Conservation (phyloP, 768 basidiomycete genomes). For the Mycena rebaudengoi region DNA sequence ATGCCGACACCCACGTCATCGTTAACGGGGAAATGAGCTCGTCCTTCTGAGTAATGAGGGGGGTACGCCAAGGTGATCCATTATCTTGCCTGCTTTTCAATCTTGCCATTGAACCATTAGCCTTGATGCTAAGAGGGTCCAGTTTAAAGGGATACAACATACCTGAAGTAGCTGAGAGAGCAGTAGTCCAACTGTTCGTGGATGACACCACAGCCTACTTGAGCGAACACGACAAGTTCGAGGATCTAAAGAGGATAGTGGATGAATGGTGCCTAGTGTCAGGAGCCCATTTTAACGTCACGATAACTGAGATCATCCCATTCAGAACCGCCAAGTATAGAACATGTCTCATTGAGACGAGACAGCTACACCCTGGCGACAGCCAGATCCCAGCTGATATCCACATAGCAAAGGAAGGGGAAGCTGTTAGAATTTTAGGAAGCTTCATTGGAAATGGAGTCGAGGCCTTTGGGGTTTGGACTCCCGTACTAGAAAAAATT, state of each 20-base stretch:
- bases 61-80: slow-evolving; percentile 43
- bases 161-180: slow-evolving; percentile 16
- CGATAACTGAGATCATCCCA: slow-evolving; percentile 49
- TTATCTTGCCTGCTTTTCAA: slow-evolving; percentile 50
- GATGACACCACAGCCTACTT: slow-evolving; percentile 51
- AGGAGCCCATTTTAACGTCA: slow-evolving; percentile 48
- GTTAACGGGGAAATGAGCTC: slow-evolving; percentile 25
- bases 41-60: slow-evolving; percentile 16
- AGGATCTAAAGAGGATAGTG: slow-evolving; percentile 35
- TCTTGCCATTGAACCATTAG: slow-evolving; percentile 51
- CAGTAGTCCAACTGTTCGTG: slow-evolving; percentile 46
- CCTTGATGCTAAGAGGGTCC: slow-evolving; percentile 37
- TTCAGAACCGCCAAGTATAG: slow-evolving; percentile 35
- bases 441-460: slow-evolving; percentile 40
- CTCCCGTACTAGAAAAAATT: slow-evolving; percentile 36
- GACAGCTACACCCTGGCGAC: not conserved
- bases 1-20: not conserved
- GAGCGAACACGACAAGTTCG: slow-evolving; percentile 34
- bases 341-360: not conserved
- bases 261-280: slow-evolving; percentile 48
- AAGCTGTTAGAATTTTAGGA: slow-evolving; percentile 39
- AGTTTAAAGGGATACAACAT: slow-evolving; percentile 35
- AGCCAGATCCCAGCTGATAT: slow-evolving; percentile 25
- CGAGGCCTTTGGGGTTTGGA: slow-evolving; percentile 33
- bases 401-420: slow-evolving; percentile 37